These are phyloP conservation scores for Cornus kousa DNA, from an alignment of 148 eudicot species.

Conservation along the genomic window DNA sequence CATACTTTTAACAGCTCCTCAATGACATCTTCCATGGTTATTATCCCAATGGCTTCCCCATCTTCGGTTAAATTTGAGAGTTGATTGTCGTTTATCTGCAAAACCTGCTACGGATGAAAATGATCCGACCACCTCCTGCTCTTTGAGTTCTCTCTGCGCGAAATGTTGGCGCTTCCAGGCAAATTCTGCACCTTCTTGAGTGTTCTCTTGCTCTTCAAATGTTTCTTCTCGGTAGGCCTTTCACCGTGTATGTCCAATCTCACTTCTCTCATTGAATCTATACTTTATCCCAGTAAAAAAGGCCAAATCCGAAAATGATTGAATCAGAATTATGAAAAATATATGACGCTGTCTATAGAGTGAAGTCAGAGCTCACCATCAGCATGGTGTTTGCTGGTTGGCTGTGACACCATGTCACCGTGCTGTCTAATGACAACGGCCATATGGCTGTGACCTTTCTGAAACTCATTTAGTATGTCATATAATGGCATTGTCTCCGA, in stretches of 20 bases:
- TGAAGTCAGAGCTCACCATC: slow-evolving; percentile 2
- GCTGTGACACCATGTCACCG: neutral
- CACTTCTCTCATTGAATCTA: slow-evolving; percentile 18
- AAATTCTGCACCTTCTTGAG: slow-evolving; percentile 10
- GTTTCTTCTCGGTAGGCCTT: neutral
- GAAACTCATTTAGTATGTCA: slow-evolving; percentile 63
- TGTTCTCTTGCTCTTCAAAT: slow-evolving; percentile 11
- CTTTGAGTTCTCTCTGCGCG: slow-evolving; percentile 13
- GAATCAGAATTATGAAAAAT: neutral
- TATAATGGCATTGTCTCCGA: slow-evolving; percentile 55
- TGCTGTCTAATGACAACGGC: slow-evolving; percentile 42
- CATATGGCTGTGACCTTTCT: slow-evolving; percentile 62
- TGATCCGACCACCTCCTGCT: slow-evolving; percentile 43
- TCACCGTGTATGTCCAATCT: slow-evolving; percentile 20
- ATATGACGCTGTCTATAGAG: neutral
- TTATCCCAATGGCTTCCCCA: slow-evolving; percentile 50
- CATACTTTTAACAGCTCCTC: slow-evolving; percentile 29
- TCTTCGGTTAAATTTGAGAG: slow-evolving; percentile 23
- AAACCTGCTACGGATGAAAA: slow-evolving; percentile 31
- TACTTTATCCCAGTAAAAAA: neutral
- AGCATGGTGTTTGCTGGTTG: slow-evolving; percentile 1
- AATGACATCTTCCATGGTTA: slow-evolving; percentile 58
- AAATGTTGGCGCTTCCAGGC: slow-evolving; percentile 12
- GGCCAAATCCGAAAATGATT: neutral
- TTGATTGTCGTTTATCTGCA: slow-evolving; percentile 21